phyloP scores from a whole-genome alignment of 116 monocot species.

The Trichopus zeylanicus region DNA sequence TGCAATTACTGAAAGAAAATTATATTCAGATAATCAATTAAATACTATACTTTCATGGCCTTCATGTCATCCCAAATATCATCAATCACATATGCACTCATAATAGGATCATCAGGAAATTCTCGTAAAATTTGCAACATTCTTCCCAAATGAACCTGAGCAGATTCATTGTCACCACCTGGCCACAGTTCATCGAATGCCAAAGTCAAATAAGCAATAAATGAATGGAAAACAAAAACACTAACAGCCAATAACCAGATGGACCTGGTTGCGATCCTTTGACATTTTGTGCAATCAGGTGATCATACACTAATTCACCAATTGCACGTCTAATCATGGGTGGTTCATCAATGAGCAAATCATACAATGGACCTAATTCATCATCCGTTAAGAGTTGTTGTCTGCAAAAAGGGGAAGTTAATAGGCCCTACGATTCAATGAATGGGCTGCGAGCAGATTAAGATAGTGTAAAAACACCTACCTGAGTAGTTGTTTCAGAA shows the following conservation, averaged over 20 bases:
- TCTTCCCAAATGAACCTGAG: slow-evolving; percentile 86
- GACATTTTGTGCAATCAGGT: slow-evolving; percentile 84
- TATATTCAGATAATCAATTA: not conserved
- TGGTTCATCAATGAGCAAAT: slow-evolving; percentile 97
- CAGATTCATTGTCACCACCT: slow-evolving; percentile 73
- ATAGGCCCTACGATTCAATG: not conserved
- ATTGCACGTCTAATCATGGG: slow-evolving; percentile 91
- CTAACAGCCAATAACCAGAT: too few relatives aligned
- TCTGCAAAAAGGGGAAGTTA: slow-evolving; percentile 32
- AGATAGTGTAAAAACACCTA: slow-evolving; percentile 4
- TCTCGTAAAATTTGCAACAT: slow-evolving; percentile 90
- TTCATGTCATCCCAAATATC: slow-evolving; percentile 99
- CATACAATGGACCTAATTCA: slow-evolving; percentile 93
- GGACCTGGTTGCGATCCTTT: slow-evolving; percentile 50
- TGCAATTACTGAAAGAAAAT: not conserved
- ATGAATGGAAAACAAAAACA: not conserved
- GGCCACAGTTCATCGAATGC: too few relatives aligned
- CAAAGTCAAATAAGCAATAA: not conserved
- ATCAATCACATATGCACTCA: slow-evolving; percentile 93
- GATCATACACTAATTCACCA: slow-evolving; percentile 97
- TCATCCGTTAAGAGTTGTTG: slow-evolving; percentile 94
- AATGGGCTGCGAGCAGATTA: too few relatives aligned
- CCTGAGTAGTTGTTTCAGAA: slow-evolving; percentile 88
- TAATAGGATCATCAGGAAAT: slow-evolving; percentile 90
- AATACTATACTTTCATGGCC: slow-evolving; percentile 75